Conservation (phyloP, 345 rosid species). For the Abelmoschus esculentus region DNA sequence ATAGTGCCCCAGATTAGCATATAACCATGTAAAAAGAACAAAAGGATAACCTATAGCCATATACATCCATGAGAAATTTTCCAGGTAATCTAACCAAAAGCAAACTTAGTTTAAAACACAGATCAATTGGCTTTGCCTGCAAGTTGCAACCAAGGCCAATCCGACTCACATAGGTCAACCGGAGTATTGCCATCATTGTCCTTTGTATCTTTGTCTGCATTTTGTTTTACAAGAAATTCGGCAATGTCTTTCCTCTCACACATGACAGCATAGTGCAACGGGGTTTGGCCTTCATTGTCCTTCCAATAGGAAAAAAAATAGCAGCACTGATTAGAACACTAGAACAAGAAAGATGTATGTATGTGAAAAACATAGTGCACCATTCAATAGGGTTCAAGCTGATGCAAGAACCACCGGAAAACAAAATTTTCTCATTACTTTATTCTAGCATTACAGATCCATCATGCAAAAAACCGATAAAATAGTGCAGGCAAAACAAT, state of each 20-base stretch:
- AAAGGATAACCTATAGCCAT: slow-evolving; percentile 18
- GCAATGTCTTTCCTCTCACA: slow-evolving; percentile 85
- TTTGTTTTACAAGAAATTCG: slow-evolving; percentile 67
- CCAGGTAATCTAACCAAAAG: slow-evolving; percentile 7
- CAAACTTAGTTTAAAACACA: slow-evolving; percentile 6
- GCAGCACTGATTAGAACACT: slow-evolving; percentile 3
- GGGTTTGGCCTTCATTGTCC: slow-evolving; percentile 95
- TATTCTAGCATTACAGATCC: too few species aligned
- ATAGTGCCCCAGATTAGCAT: slow-evolving; percentile 1
- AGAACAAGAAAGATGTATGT: slow-evolving; percentile 1
- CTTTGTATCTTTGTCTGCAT: slow-evolving; percentile 53
- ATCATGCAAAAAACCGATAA: too few species aligned
- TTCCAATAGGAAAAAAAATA: slow-evolving; percentile 22
- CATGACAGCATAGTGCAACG: slow-evolving; percentile 84
- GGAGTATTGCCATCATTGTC: slow-evolving; percentile 68
- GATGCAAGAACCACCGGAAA: background rate
- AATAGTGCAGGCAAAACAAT: too few species aligned
- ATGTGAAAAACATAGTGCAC: background rate
- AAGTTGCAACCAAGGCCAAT: slow-evolving; percentile 63
- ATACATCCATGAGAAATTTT: slow-evolving; percentile 30
- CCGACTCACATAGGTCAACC: slow-evolving; percentile 47
- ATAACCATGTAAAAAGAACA: background rate
- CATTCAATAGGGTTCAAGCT: background rate
- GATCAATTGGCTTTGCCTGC: slow-evolving; percentile 16
- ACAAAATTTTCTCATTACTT: too few species aligned